phyloP scores from a whole-genome alignment of 257 asterid species.

The Verbena officinalis region DNA sequence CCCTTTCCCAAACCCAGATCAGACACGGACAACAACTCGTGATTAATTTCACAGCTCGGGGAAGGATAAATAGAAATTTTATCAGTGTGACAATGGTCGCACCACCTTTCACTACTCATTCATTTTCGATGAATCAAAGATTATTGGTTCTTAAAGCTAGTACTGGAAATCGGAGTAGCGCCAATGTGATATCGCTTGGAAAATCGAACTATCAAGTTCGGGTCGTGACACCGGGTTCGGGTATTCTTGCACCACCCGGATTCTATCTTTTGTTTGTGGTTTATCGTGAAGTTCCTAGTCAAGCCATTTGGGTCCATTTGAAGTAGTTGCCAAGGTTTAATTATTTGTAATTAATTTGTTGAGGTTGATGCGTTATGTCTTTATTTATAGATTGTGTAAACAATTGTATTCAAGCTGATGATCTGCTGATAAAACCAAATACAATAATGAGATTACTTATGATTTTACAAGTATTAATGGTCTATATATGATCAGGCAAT shows the following conservation, averaged over 20 bases:
- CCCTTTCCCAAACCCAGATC: not conserved
- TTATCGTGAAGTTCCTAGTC: constrained; percentile 24
- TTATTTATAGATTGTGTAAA: no score
- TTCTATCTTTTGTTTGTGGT: constrained; percentile 29
- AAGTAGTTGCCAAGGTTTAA: not conserved
- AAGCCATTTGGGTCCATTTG: constrained; percentile 26
- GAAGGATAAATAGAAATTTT: not conserved
- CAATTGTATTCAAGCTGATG: no score
- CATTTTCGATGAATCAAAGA: constrained; percentile 31
- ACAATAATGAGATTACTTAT: no score
- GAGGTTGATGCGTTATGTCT: no score
- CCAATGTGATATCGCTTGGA: not conserved
- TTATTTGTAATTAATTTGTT: no score
- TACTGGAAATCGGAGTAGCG: not conserved
- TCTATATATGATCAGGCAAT: no score
- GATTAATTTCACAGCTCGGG: constrained; percentile 12
- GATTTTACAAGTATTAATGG: no score
- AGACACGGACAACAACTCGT: constrained; percentile 12
- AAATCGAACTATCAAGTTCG: constrained; percentile 10
- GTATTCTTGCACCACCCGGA: constrained; percentile 19
- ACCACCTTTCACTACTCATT: constrained; percentile 22
- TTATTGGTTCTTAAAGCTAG: not conserved
- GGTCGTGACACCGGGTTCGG: constrained; percentile 16
- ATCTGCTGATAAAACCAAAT: no score
- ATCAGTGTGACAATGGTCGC: constrained; percentile 12